Percentiles rank a stretch among this genome's conserved stretches.
phyloP scores from a whole-genome alignment of 352 stramenopile species.

The Phytophthora quininea region DNA sequence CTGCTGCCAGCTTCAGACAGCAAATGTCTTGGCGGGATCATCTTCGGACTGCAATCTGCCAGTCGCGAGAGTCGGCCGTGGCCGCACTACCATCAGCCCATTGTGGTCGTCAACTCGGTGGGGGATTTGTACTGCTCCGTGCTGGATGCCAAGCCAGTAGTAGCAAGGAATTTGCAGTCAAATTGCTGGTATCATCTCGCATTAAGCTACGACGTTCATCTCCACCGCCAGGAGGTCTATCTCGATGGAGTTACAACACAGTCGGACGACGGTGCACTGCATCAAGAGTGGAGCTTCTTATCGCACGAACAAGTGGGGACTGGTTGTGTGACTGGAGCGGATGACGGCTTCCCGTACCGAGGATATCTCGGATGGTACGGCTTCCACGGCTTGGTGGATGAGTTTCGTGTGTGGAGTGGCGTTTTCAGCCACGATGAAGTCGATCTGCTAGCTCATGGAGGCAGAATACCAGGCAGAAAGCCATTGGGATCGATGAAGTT shows the following conservation, averaged over 20 bases:
- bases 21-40: conserved; percentile 26
- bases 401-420: conserved; percentile 36
- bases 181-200: conserved; percentile 47
- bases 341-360: conserved; percentile 3
- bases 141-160: conserved; percentile 26
- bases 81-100: conserved; percentile 34
- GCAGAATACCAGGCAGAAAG: background rate
- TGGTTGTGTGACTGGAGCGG: conserved; percentile 28
- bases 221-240: conserved; percentile 30
- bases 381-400: conserved; percentile 43
- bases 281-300: conserved; percentile 20
- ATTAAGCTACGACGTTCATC: conserved; percentile 28
- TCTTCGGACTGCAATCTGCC: conserved; percentile 35
- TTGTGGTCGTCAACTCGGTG: conserved; percentile 29
- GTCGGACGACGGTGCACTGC: conserved; percentile 11
- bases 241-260: conserved; percentile 24
- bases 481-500: conserved; percentile 8
- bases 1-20: conserved; percentile 22
- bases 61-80: conserved; percentile 13
- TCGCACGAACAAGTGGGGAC: conserved; percentile 41
- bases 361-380: conserved; percentile 31
- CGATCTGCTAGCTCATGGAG: conserved; percentile 7
- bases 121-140: conserved; percentile 42
- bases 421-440: conserved; percentile 4
- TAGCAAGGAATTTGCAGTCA: conserved; percentile 23